Percentiles rank a stretch among this genome's conserved stretches.
Evolutionary conservation across 257 asterid genomes (phyloP).

Genomic region (Lycium ferocissimum): DNA sequence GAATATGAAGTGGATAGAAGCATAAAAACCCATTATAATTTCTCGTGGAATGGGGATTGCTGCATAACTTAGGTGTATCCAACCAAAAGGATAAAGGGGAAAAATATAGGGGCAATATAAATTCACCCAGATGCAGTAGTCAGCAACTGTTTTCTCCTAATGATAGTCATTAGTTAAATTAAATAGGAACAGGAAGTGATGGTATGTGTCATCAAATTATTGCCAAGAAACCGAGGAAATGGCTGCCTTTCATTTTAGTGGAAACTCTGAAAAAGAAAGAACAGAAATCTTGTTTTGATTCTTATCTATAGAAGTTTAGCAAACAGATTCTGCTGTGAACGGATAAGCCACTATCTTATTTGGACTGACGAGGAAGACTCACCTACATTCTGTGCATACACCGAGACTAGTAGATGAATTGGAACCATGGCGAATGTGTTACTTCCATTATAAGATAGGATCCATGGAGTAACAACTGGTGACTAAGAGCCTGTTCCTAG

Average conservation of each 20-base stretch:
- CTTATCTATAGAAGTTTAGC: background rate
- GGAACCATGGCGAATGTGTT: background rate
- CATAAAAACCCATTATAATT: background rate
- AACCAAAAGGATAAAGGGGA: conserved; percentile 11
- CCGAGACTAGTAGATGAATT: background rate
- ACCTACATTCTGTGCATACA: background rate
- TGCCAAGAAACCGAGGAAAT: conserved; percentile 7
- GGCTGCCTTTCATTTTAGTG: background rate
- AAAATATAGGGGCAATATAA: background rate
- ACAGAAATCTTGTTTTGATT: conserved; percentile 10
- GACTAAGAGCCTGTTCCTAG: background rate
- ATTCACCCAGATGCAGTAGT: conserved; percentile 18
- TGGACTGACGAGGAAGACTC: background rate
- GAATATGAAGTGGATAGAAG: background rate
- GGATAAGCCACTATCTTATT: background rate
- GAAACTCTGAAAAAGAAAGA: background rate
- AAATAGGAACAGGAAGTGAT: background rate
- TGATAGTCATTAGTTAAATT: conserved; percentile 1
- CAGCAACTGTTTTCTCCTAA: conserved; percentile 3
- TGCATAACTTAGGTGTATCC: conserved; percentile 7
- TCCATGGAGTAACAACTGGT: background rate
- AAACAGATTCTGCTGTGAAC: background rate
- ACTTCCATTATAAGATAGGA: background rate
- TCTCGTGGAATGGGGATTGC: background rate
- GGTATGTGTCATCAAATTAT: conserved; percentile 3